Evolutionary conservation across 2,329 filamentous ascomycete species (phyloP), one percentile per base, ranked within the genome.

Genomic region (Chaetomiaceae sp.): DNA sequence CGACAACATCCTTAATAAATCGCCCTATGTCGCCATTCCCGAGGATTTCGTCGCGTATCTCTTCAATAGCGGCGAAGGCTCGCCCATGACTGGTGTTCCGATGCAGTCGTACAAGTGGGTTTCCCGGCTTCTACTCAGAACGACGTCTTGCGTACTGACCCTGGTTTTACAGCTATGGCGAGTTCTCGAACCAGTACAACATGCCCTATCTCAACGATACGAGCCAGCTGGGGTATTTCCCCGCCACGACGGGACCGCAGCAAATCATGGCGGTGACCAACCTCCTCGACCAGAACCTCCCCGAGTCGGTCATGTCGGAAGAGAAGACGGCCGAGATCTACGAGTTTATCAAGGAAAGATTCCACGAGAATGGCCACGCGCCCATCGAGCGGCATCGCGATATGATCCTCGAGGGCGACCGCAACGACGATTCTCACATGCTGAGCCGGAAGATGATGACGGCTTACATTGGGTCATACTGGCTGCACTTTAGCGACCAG

Each of bases 391-490:
- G 85, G 56, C 82, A 85, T 55, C 89, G 90, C 62, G 87, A 89
- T 44, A 79, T 78, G 44, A 80, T 96, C 21, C 72, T 95, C 50
- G 83, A 89, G 23, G 92, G 91, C 13, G 83, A 95, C 62, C 81
- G 86, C 47, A 81, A 83, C 44, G 72, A 81, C 27, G 77, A 81
- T 46, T 70, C 72, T 20, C 81, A 85, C 54, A 78, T 85, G 73
- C 73, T 97, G 55, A 95, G 92, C 66, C 77, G 91, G 61, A 83
- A 86, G 62, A 96, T 96, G 89, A 95, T 97, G 87, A 89, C 96
- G 69, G 86, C 85, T 3, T 97, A 96, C 63, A 90, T 95, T 58
- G 81, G 84, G 10, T 95, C 90, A 2, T 99, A 95, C 68, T 99
- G 93, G 93, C 78, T 87, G 47, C 87, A 96, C 66, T 95, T 96